phyloP scores from a whole-genome alignment of 495 filamentous ascomycete species.

The Penicillium canariense region DNA sequence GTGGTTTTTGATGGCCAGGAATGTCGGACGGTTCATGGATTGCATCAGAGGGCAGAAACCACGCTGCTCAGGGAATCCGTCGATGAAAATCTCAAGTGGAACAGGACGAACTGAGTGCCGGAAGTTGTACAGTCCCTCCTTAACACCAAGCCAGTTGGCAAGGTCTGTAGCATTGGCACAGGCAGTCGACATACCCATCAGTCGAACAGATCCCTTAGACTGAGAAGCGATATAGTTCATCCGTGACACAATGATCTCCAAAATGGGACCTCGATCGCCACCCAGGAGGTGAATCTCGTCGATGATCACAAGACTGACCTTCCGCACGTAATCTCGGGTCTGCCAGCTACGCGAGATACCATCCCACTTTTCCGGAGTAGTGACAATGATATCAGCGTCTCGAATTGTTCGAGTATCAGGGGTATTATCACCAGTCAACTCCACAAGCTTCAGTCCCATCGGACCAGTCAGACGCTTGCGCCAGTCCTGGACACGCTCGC shows the following conservation, averaged over 20 bases:
- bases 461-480: constrained; percentile 74
- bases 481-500: constrained; percentile 97
- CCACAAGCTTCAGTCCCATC: constrained; percentile 88
- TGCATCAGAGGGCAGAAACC: constrained; percentile 99
- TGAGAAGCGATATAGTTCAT: constrained; percentile 99
- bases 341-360: constrained; percentile 99
- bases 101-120: constrained; percentile 96
- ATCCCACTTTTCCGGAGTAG: constrained; percentile 99
- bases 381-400: constrained; percentile 96
- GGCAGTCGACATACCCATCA: constrained; percentile 97
- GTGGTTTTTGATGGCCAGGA: constrained; percentile 92
- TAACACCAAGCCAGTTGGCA: constrained; percentile 96
- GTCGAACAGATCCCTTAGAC: constrained; percentile 75
- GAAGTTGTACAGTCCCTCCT: constrained; percentile 97
- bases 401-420: constrained; percentile 93
- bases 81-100: constrained; percentile 92
- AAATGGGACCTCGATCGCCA: constrained; percentile 91
- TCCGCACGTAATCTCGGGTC: constrained; percentile 89
- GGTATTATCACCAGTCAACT: constrained; percentile 97
- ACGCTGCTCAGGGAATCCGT: constrained; percentile 91
- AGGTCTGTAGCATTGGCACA: constrained; percentile 95
- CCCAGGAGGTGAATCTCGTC: constrained; percentile 98
- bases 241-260: constrained; percentile 97
- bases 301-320: constrained; percentile 96
- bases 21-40: constrained; percentile 97